phyloP scores from a whole-genome alignment of 2,329 filamentous ascomycete species.

The Sporothrix pseudoabietina region DNA sequence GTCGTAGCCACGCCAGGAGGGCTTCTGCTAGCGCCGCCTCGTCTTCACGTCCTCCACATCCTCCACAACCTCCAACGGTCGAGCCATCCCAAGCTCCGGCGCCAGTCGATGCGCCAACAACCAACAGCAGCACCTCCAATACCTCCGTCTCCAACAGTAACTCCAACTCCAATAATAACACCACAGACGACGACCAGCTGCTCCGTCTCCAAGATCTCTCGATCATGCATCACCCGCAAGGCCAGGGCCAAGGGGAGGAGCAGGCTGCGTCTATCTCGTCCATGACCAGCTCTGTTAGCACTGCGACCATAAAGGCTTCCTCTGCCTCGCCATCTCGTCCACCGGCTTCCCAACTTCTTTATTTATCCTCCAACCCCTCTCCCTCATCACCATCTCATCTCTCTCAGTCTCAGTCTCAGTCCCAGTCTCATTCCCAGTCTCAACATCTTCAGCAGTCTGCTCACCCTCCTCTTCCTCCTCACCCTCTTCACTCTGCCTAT shows the following conservation, averaged over 20 bases:
- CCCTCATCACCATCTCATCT: slow-evolving; percentile 14
- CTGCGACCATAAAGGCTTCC: slow-evolving; percentile 29
- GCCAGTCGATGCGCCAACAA: slow-evolving; percentile 3
- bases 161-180: not conserved
- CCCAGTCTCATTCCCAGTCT: not conserved
- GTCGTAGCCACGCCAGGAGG: slow-evolving; percentile 4
- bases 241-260: not conserved
- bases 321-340: slow-evolving; percentile 24
- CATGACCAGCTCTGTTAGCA: slow-evolving; percentile 28
- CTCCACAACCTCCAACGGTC: slow-evolving; percentile 18
- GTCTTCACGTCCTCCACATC: slow-evolving; percentile 4
- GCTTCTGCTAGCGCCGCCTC: slow-evolving; percentile 11
- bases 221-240: slow-evolving; percentile 34
- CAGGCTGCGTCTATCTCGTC: not conserved
- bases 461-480: not conserved
- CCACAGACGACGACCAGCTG: slow-evolving; percentile 39
- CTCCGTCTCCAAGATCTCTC: slow-evolving; percentile 42
- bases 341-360: slow-evolving; percentile 23
- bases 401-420: slow-evolving; percentile 25
- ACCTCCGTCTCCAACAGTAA: not conserved
- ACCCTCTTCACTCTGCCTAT: slow-evolving; percentile 30
- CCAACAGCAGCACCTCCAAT: not conserved
- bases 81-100: slow-evolving; percentile 15
- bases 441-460: slow-evolving; percentile 31
- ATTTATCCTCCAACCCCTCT: slow-evolving; percentile 28